Evolutionary conservation across 2,329 filamentous ascomycete genomes (phyloP), one percentile per base, ranked within the genome.

Genomic region (Clonostachys solani): DNA sequence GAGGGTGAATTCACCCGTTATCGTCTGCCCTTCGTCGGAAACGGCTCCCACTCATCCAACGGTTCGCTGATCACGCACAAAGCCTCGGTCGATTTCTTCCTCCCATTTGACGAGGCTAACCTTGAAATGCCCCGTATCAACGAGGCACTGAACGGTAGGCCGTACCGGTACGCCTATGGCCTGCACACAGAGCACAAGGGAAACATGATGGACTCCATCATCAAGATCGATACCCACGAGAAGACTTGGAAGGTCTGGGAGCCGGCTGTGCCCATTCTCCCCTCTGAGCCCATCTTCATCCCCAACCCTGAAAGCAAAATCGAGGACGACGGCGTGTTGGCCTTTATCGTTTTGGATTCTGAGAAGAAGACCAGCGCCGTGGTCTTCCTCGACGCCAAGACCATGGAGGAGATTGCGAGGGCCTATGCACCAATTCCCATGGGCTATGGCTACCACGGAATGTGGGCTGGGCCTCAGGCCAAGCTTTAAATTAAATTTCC

Each of bases 211-310:
- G 85, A 89, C 54, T 73, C 73, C 0, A 68, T 89, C 33, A 73
- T 75, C 53, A 89, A 89, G 63, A 84, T 80, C n/a, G 84, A 89
- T 56, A 69, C 79, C 5, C 54, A 66, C 10, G 83, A 77, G 0
- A 66, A 75, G 12, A 69, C 72, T 19, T 68, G 71, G 0, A 51
- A 76, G 4, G 68, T 77, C 50, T 89, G 86, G 86, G 72, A 70
- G 1, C 68, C 70, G 1, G 60, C 66, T 2, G 82, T 77, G 0
- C 83, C 89, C 55, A 84, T n/a, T 18, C 15, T 82, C 0, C 86
- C 86, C 0, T 80, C 84, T 2, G 86, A 89, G 61, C 72, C 84
- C 1, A 81, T 89, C 33, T 89, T 89, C 51, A 71, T 89, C 2
- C 66, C 75, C 1, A 58, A 64, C 7, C 66, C 69, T 4, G 38